Percentiles rank a stretch among this genome's conserved stretches.
These are phyloP conservation scores for Fusarium anthophilum DNA, from an alignment of 2,329 filamentous ascomycete genomes.

Conservation along the genomic window DNA sequence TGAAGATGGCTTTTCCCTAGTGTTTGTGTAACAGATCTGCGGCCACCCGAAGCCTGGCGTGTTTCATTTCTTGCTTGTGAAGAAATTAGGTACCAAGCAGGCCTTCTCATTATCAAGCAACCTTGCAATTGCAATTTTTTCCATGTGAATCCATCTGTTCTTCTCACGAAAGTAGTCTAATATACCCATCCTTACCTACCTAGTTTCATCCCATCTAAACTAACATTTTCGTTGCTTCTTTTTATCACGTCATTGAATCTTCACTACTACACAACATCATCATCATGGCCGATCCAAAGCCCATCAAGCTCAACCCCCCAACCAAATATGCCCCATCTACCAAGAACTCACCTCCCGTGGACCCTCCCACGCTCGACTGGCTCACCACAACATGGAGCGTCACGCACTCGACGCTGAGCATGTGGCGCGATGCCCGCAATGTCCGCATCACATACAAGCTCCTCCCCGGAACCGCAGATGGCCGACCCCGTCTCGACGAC, in stretches of 20 bases:
- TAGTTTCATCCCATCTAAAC: neutral
- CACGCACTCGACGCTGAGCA: slow-evolving; percentile 77
- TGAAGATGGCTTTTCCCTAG: neutral
- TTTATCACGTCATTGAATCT: neutral
- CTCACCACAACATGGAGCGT: slow-evolving; percentile 76
- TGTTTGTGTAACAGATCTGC: slow-evolving; percentile 11
- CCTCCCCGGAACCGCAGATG: slow-evolving; percentile 54
- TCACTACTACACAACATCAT: neutral
- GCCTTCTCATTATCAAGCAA: neutral
- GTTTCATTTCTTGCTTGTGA: slow-evolving; percentile 27
- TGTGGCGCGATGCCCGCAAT: slow-evolving; percentile 85
- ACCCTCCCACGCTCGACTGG: slow-evolving; percentile 63
- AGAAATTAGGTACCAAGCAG: slow-evolving; percentile 22
- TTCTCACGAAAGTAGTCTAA: neutral
- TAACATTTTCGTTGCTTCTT: neutral
- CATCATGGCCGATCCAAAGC: slow-evolving; percentile 27
- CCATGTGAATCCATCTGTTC: slow-evolving; percentile 2
- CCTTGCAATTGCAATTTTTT: neutral
- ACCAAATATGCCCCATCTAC: slow-evolving; percentile 57
- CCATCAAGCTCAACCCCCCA: slow-evolving; percentile 50
- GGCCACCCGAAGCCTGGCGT: slow-evolving; percentile 20
- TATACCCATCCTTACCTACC: neutral
- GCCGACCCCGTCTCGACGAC: slow-evolving; percentile 69
- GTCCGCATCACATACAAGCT: slow-evolving; percentile 80
- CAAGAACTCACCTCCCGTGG: slow-evolving; percentile 42